Evolutionary conservation across 2,329 filamentous ascomycete species (phyloP), one percentile per base, ranked within the genome.

Genomic region (Verticillium klebahnii): DNA sequence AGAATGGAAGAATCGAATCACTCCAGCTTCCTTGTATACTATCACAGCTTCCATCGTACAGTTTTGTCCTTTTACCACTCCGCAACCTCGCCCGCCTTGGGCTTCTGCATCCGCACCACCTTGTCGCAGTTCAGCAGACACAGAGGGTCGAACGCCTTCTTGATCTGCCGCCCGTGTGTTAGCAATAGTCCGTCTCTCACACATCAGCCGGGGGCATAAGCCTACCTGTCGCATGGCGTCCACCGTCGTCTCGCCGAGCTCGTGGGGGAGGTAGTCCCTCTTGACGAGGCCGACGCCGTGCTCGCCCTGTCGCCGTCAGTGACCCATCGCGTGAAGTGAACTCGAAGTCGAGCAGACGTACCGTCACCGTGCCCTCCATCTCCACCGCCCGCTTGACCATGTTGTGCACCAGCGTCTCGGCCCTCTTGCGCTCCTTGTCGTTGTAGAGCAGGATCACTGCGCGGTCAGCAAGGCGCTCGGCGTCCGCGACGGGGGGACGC

Each of bases 371-470:
- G 9, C 92, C 92, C 75, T 95, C 91, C 78, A 93, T 84, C 77
- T 92, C 90, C 57, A 96, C 87, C 0, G 92, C 92, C 64, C 90
- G 82, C 82, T 93, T 93, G 61, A 94, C 90, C 92, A 95, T 95
- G 62, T 87, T 83, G 72, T 93, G 90, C 31, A 95, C 89, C 31
- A 94, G 78, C 50, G 82, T 82, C 70, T 92, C 89, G 2, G 89
- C 89, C 60, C 84, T 82, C 62, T 80, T 76, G 66, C 88, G 83
- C 73, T 94, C 87, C 25, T 81, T 77, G n/a, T 90, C 85, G 62
- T 86, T 89, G 70, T 85, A 86, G 8, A 85, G 70, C 19, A 87
- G 70, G 59, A 87, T 85, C 7, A 83, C 79, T 82, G 50, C 3
- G 25, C 17, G 1, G 57, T 72, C 59, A 71, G 67, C 58, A 40